Evolutionary conservation across 2,329 filamentous ascomycete species (phyloP).

Genomic region (Simplicillium sp.): DNA sequence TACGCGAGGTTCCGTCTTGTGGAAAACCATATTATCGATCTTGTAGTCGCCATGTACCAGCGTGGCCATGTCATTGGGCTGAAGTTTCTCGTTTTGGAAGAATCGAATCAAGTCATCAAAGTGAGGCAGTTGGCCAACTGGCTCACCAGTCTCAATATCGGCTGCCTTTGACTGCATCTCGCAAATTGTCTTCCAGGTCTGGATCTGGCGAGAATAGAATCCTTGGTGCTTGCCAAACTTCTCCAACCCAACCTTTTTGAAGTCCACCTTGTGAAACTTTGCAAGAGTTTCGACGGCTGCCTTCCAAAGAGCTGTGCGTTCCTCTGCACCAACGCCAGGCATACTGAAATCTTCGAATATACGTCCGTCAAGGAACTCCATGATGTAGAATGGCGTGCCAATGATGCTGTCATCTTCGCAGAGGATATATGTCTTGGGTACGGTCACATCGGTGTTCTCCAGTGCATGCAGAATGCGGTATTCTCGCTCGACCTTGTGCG

Average conservation of each 20-base stretch:
- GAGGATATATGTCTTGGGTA: constrained; percentile 73
- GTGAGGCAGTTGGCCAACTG: constrained; percentile 76
- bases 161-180: constrained; percentile 63
- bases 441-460: constrained; percentile 68
- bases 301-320: constrained; percentile 75
- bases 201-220: constrained; percentile 81
- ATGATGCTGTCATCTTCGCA: constrained; percentile 76
- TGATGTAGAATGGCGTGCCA: constrained; percentile 92
- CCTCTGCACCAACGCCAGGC: constrained; percentile 57
- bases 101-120: constrained; percentile 73
- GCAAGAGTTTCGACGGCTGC: constrained; percentile 77
- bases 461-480: constrained; percentile 84
- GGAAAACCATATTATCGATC: constrained; percentile 84
- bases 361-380: constrained; percentile 89
- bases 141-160: constrained; percentile 66
- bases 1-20: constrained; percentile 77
- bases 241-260: constrained; percentile 56
- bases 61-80: constrained; percentile 68
- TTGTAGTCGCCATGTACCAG: constrained; percentile 96
- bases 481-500: constrained; percentile 94
- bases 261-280: constrained; percentile 69
- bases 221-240: constrained; percentile 63
- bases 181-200: constrained; percentile 73
- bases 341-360: constrained; percentile 86
- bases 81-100: constrained; percentile 58